These are phyloP conservation scores for Sporothrix dimorphospora DNA, from an alignment of 2,329 filamentous ascomycete genomes.

Conservation along the genomic window DNA sequence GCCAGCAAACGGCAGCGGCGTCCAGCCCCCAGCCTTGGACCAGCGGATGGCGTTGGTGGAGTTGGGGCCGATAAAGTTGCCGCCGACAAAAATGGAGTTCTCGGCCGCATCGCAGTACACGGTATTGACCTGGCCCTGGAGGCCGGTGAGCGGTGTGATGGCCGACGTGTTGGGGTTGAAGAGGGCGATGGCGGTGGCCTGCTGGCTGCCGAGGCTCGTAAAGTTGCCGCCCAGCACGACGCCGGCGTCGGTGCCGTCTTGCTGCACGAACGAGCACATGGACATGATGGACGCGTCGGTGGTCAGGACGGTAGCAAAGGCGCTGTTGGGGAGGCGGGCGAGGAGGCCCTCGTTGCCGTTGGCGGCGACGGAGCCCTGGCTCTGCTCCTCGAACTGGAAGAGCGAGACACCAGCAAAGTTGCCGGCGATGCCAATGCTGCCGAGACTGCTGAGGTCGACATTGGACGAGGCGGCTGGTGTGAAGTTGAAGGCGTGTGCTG, in stretches of 20 bases:
- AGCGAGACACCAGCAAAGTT: conserved; percentile 91
- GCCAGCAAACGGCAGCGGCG: conserved; percentile 83
- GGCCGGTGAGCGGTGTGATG: conserved; percentile 75
- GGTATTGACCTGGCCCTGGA: conserved; percentile 80
- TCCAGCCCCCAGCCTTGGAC: conserved; percentile 69
- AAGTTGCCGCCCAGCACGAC: conserved; percentile 94
- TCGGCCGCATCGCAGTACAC: conserved; percentile 78
- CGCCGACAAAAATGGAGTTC: conserved; percentile 87
- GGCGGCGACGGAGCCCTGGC: conserved; percentile 64
- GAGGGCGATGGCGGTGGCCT: conserved; percentile 78
- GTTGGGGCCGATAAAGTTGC: conserved; percentile 76
- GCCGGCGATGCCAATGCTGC: conserved; percentile 81
- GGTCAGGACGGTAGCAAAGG: conserved; percentile 71
- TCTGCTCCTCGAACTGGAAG: conserved; percentile 83
- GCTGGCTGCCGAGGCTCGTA: conserved; percentile 77
- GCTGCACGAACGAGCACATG: conserved; percentile 78
- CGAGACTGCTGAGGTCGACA: conserved; percentile 77
- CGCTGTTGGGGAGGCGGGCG: conserved; percentile 80
- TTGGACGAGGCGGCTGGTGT: conserved; percentile 67
- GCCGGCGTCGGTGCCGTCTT: conserved; percentile 68
- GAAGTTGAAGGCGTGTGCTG: conserved; percentile 59
- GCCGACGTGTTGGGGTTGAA: conserved; percentile 73
- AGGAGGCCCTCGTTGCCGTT: conserved; percentile 85
- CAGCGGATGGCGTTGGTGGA: conserved; percentile 91
- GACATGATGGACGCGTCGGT: conserved; percentile 84